Evolutionary conservation across 2,329 filamentous ascomycete species (phyloP).

Genomic region (Phaeosphaeriaceae sp.): DNA sequence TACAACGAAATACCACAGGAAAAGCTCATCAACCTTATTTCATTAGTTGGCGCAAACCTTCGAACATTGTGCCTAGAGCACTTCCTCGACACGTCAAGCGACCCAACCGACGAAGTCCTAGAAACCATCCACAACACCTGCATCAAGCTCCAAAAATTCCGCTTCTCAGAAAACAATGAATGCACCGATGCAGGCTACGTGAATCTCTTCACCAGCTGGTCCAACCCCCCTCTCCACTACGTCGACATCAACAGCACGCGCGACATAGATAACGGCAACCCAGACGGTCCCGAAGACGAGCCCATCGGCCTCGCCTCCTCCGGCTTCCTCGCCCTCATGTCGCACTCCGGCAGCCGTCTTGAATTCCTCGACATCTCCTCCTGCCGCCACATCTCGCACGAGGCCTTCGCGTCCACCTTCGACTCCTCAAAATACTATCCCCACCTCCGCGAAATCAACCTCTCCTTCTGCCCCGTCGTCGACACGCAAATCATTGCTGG

Average conservation of each 20-base stretch:
- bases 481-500: conserved; percentile 68
- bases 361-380: conserved; percentile 77
- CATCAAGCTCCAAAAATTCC: conserved; percentile 72
- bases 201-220: conserved; percentile 76
- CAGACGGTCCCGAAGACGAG: conserved; percentile 64
- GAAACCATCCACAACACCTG: conserved; percentile 74
- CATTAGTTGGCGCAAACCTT: conserved; percentile 68
- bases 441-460: conserved; percentile 72
- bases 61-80: conserved; percentile 77
- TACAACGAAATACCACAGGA: conserved; percentile 63
- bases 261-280: conserved; percentile 73
- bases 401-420: conserved; percentile 79
- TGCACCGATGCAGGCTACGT: conserved; percentile 78
- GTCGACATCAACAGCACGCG: conserved; percentile 81
- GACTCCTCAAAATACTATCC: conserved; percentile 66
- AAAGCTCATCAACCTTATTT: conserved; percentile 66
- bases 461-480: conserved; percentile 75
- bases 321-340: conserved; percentile 83
- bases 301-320: conserved; percentile 74
- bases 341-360: conserved; percentile 74
- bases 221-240: conserved; percentile 71
- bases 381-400: conserved; percentile 78
- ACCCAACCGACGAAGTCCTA: conserved; percentile 60
- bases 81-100: conserved; percentile 71
- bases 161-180: conserved; percentile 76